Evolutionary conservation across 164 flowering plant species (phyloP).

Genomic region (Aristolochia californica): DNA sequence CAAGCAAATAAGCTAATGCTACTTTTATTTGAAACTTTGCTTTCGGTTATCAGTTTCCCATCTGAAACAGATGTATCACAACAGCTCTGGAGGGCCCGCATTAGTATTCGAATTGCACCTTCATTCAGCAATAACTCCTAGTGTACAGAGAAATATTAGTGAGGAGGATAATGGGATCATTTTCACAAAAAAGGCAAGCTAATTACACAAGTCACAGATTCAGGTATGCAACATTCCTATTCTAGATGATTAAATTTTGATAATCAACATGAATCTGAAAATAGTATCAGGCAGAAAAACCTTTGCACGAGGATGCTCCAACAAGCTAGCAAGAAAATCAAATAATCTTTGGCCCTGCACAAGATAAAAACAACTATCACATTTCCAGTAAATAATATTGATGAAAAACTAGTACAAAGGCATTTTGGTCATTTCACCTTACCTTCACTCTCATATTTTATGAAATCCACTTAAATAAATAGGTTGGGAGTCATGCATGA

Average conservation of each 20-base stretch:
- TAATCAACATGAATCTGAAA: no score
- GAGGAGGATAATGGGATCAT: background rate
- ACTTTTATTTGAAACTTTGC: slow-evolving; percentile 20
- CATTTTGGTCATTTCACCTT: no score
- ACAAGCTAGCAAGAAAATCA: slow-evolving; percentile 54
- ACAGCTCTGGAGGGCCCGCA: slow-evolving; percentile 41
- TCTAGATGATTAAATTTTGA: no score
- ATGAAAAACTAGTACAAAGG: no score
- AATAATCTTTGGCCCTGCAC: slow-evolving; percentile 59
- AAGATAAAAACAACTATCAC: slow-evolving; percentile 5
- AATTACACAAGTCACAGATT: no score
- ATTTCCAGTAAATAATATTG: no score
- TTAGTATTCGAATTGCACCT: slow-evolving; percentile 38
- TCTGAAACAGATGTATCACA: slow-evolving; percentile 26
- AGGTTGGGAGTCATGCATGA: no score
- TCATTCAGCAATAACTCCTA: slow-evolving; percentile 59
- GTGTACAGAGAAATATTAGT: slow-evolving; percentile 4
- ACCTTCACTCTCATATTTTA: no score
- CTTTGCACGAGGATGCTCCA: slow-evolving; percentile 89
- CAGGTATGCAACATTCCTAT: no score
- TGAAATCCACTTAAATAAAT: no score
- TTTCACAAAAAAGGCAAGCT: background rate
- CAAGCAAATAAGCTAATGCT: slow-evolving; percentile 37
- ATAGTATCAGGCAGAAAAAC: slow-evolving; percentile 18
- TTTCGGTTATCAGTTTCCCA: slow-evolving; percentile 29